Percentiles rank a stretch among this genome's conserved stretches.
phyloP scores from a whole-genome alignment of 129 eudicot genomes.

The Lactuca sativa region DNA sequence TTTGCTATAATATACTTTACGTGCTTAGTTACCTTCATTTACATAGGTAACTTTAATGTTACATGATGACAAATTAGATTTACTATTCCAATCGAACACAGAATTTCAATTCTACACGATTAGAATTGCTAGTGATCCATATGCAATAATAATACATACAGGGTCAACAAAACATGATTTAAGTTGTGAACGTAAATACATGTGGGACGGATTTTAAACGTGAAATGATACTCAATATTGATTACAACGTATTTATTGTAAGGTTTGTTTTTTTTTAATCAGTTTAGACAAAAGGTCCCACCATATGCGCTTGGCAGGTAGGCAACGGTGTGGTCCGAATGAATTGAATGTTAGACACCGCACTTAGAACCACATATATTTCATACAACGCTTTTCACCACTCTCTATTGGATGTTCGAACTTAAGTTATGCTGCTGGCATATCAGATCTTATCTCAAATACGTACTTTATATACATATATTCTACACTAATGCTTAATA shows the following conservation, averaged over 20 bases:
- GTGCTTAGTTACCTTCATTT: too few relatives aligned
- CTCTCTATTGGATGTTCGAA: neutral
- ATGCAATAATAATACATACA: neutral
- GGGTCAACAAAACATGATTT: neutral
- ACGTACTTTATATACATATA: neutral
- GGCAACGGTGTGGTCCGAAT: neutral
- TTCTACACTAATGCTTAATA: neutral
- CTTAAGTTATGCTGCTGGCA: neutral
- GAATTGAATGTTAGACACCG: neutral
- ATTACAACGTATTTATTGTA: neutral
- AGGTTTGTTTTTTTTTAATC: neutral
- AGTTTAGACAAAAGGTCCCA: constrained; percentile 1
- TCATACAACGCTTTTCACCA: neutral
- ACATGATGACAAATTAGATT: neutral
- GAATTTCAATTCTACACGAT: neutral
- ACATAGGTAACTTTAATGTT: too few relatives aligned
- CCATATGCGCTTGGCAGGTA: constrained; percentile 8
- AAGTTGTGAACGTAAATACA: neutral
- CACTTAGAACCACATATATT: neutral
- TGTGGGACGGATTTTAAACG: neutral
- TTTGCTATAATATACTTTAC: neutral
- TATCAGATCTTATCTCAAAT: neutral
- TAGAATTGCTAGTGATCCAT: neutral
- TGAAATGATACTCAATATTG: neutral
- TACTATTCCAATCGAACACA: too few relatives aligned